These are phyloP conservation scores for Piper betle DNA, from an alignment of 164 flowering plant species.

Conservation along the genomic window DNA sequence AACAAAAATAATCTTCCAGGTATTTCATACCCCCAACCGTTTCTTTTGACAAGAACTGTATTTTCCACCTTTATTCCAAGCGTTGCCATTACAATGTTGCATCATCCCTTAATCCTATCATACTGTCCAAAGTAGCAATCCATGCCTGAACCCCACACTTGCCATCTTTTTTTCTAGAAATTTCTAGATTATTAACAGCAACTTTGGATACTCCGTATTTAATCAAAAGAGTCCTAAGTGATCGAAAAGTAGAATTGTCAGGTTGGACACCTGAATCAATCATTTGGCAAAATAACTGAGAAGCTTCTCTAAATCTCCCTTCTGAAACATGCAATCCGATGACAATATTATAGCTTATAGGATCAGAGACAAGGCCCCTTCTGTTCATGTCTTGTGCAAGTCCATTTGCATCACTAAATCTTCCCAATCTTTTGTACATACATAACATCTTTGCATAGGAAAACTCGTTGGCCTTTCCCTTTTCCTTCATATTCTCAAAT, in stretches of 20 bases:
- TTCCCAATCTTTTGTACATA: conserved; percentile 65
- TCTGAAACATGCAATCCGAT: conserved; percentile 49
- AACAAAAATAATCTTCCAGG: neutral
- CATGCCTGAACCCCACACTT: conserved; percentile 42
- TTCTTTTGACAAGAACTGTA: neutral
- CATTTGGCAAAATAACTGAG: conserved; percentile 53
- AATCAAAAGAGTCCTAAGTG: conserved; percentile 46
- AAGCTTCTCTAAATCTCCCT: conserved; percentile 61
- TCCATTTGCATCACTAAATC: conserved; percentile 38
- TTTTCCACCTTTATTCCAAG: neutral
- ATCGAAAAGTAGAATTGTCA: conserved; percentile 65
- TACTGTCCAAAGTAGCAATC: neutral
- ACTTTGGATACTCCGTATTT: conserved; percentile 59
- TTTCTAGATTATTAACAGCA: conserved; percentile 50
- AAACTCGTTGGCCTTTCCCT: conserved; percentile 73
- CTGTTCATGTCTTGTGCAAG: conserved; percentile 66
- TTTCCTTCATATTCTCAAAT: conserved; percentile 38
- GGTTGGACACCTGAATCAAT: conserved; percentile 37
- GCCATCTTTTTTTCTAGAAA: conserved; percentile 32
- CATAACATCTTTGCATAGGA: conserved; percentile 83
- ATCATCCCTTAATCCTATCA: neutral
- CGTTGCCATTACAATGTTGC: neutral
- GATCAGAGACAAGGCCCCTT: conserved; percentile 39
- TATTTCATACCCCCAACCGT: neutral
- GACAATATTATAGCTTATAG: conserved; percentile 63